Percentiles rank a stretch among this genome's conserved stretches.
Evolutionary conservation across 768 basidiomycete genomes (phyloP).

Genomic region (Boletus rex-veris): DNA sequence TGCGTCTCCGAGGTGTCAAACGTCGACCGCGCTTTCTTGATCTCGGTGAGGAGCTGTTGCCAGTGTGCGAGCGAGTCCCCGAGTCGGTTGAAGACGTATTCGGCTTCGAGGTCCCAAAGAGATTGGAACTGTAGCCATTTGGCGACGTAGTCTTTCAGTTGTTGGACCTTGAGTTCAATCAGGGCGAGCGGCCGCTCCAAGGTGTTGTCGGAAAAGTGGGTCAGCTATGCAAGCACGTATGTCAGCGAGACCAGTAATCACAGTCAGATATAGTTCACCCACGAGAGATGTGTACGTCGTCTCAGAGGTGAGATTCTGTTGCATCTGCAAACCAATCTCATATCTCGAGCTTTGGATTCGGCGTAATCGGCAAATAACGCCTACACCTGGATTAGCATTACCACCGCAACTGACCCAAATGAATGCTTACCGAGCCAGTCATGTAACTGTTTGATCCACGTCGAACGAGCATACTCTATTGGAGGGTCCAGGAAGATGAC

Average conservation of each 20-base stretch:
- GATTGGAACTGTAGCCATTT: slow-evolving; percentile 99
- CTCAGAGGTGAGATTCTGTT: slow-evolving; percentile 59
- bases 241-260: slow-evolving; percentile 3
- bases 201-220: slow-evolving; percentile 66
- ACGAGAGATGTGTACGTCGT: slow-evolving; percentile 83
- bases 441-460: slow-evolving; percentile 87
- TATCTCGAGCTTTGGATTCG: slow-evolving; percentile 94
- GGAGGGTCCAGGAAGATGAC: slow-evolving; percentile 98
- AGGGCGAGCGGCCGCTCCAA: slow-evolving; percentile 80
- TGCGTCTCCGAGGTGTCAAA: slow-evolving; percentile 96
- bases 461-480: slow-evolving; percentile 88
- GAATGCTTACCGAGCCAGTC: slow-evolving; percentile 69
- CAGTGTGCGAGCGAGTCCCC: slow-evolving; percentile 92
- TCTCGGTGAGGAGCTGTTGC: slow-evolving; percentile 95
- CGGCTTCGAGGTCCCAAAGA: slow-evolving; percentile 95
- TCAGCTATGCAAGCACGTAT: slow-evolving; percentile 47
- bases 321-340: slow-evolving; percentile 94
- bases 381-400: slow-evolving; percentile 33
- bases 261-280: slow-evolving; percentile 21
- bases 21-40: slow-evolving; percentile 93
- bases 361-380: slow-evolving; percentile 81
- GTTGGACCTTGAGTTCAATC: slow-evolving; percentile 84
- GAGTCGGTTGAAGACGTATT: slow-evolving; percentile 92
- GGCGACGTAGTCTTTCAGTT: slow-evolving; percentile 85
- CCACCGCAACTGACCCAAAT: background rate